Evolutionary conservation across 78 protist genomes (phyloP).

Genomic region (Monocercomonoides exilis): DNA sequence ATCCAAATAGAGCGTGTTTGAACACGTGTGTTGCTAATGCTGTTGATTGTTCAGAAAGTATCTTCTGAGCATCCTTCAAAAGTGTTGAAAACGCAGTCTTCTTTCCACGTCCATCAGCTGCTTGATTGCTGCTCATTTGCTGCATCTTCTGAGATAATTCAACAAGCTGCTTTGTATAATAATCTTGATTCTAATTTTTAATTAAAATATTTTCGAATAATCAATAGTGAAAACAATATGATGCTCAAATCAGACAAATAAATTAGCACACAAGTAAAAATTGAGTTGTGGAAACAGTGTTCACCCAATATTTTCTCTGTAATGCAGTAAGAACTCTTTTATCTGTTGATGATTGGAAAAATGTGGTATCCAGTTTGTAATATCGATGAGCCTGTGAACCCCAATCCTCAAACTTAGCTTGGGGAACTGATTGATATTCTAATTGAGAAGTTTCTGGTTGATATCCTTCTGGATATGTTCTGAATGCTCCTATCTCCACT

Average conservation of each 20-base stretch:
- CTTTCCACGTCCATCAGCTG: too few relatives aligned
- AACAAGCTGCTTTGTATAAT: too few relatives aligned
- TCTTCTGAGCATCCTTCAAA: too few relatives aligned
- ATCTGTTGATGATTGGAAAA: conserved; percentile 78
- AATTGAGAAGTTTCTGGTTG: conserved; percentile 56
- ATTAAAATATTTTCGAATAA: too few relatives aligned
- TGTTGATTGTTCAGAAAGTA: not conserved
- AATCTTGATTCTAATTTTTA: too few relatives aligned
- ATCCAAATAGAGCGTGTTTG: not conserved
- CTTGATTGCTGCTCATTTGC: too few relatives aligned
- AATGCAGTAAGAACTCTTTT: conserved; percentile 53
- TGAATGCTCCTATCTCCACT: conserved; percentile 90
- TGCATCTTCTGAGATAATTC: too few relatives aligned
- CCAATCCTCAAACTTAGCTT: conserved; percentile 80
- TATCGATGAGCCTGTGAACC: conserved; percentile 70
- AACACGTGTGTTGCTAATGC: not conserved
- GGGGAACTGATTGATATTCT: conserved; percentile 70
- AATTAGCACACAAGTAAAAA: conserved; percentile 45
- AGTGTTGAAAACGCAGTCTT: too few relatives aligned
- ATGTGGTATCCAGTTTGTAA: conserved; percentile 72
- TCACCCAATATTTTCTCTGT: conserved; percentile 87
- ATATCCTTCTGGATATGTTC: conserved; percentile 77
- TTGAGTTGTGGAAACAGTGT: conserved; percentile 74
- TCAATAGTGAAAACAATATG: too few relatives aligned
- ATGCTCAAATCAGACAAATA: not conserved